These are phyloP conservation scores for Capsicum pubescens DNA, from an alignment of 257 asterid species.

Conservation along the genomic window DNA sequence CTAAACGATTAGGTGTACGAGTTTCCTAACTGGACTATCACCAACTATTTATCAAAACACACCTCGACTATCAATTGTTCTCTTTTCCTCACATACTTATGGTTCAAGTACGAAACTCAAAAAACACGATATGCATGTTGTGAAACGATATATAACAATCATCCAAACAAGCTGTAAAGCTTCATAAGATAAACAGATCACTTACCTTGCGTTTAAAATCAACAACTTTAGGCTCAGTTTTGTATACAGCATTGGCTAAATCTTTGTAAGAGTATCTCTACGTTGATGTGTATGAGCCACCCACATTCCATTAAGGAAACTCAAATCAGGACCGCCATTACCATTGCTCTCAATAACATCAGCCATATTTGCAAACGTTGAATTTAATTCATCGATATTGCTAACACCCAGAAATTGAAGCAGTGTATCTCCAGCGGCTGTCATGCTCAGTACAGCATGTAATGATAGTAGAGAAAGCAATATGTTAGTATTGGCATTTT, in stretches of 20 bases:
- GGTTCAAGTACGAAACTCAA: no score
- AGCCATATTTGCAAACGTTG: neutral
- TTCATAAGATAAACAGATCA: neutral
- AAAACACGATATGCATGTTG: no score
- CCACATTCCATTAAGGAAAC: neutral
- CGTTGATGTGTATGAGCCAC: neutral
- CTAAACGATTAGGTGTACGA: no score
- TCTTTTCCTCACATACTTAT: no score
- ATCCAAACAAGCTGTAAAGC: neutral
- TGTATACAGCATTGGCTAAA: neutral
- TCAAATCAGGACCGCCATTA: neutral
- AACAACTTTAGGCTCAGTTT: neutral
- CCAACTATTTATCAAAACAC: no score
- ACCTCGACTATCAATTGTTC: no score
- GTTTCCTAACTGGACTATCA: no score
- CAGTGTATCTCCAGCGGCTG: slow-evolving; percentile 55
- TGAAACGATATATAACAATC: no score
- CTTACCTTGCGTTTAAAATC: neutral
- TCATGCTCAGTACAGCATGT: slow-evolving; percentile 48
- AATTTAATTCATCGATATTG: slow-evolving; percentile 42
- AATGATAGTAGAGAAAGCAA: slow-evolving; percentile 64
- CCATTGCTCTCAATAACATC: neutral
- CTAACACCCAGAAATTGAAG: slow-evolving; percentile 44
- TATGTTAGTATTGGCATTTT: slow-evolving; percentile 31
- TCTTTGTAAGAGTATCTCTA: neutral